Percentiles rank a stretch among this genome's conserved stretches.
Conservation (phyloP, 306 rosid species). For the Parietaria judaica region DNA sequence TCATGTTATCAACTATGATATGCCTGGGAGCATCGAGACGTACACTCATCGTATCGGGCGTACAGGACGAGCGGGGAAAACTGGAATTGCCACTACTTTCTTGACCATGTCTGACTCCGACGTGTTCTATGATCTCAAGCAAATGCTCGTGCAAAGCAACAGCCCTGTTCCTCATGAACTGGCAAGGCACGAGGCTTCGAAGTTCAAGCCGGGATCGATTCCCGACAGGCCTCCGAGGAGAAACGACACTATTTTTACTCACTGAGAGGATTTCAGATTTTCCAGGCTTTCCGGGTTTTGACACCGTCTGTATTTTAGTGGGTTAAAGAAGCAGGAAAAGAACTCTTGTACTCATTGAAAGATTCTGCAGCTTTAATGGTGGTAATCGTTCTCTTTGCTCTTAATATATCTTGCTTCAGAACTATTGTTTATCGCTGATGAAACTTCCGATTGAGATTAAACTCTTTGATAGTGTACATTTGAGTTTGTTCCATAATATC, state of each 20-base stretch:
- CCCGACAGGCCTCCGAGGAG: constrained; percentile 88
- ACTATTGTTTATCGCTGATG: neutral
- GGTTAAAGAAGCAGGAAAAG: constrained; percentile 7
- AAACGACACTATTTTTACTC: constrained; percentile 72
- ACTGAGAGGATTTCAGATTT: constrained; percentile 25
- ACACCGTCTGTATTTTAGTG: neutral
- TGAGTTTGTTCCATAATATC: neutral
- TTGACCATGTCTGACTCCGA: constrained; percentile 68
- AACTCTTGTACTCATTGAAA: neutral
- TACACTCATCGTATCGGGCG: constrained; percentile 89
- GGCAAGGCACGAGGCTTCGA: constrained; percentile 90
- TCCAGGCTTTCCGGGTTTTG: too few species aligned
- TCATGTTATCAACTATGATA: constrained; percentile 76
- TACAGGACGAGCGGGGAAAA: constrained; percentile 91
- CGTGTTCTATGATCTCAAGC: constrained; percentile 87
- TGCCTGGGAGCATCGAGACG: constrained; percentile 84
- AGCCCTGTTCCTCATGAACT: constrained; percentile 86
- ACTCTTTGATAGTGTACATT: neutral
- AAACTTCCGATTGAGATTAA: neutral
- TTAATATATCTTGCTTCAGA: neutral
- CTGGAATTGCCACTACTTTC: constrained; percentile 77
- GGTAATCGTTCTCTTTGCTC: neutral
- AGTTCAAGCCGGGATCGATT: constrained; percentile 79
- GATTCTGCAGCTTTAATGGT: neutral
- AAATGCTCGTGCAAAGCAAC: constrained; percentile 77